phyloP scores from a whole-genome alignment of 1,284 basidiomycete genomes.

The Microbotryomycetes sp. region DNA sequence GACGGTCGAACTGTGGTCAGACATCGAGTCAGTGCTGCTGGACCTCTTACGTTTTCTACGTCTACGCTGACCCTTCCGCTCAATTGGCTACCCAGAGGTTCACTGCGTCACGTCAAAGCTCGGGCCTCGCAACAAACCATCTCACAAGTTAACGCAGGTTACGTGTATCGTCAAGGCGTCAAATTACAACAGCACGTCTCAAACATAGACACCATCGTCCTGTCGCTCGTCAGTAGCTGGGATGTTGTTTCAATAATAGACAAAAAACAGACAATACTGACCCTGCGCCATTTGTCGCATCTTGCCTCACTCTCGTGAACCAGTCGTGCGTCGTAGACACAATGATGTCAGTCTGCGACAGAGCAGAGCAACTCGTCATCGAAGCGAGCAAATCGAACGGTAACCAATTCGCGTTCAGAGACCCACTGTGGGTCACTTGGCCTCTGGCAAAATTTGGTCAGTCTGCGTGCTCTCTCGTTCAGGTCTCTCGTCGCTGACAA shows the following conservation, averaged over 20 bases:
- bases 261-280: too few relatives aligned
- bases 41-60: neutral
- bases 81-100: neutral
- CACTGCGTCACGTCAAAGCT: neutral
- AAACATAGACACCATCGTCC: constrained; percentile 20
- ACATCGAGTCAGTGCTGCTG: constrained; percentile 22
- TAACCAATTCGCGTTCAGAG: constrained; percentile 27
- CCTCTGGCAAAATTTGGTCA: constrained; percentile 32
- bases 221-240: constrained; percentile 22
- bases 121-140: neutral
- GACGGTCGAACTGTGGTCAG: constrained; percentile 27
- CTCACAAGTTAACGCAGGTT: constrained; percentile 14
- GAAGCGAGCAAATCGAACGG: constrained; percentile 32
- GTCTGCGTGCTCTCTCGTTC: neutral
- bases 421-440: constrained; percentile 38
- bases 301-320: too few relatives aligned
- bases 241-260: too few relatives aligned
- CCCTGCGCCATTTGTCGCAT: too few relatives aligned
- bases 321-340: neutral
- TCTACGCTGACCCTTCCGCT: neutral
- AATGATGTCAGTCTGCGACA: constrained; percentile 20
- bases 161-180: constrained; percentile 22
- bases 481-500: neutral
- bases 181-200: constrained; percentile 25
- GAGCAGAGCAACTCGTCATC: constrained; percentile 26